Evolutionary conservation across 164 flowering plant genomes (phyloP), one percentile per base, ranked within the genome.

Genomic region (Liriodendron chinense): DNA sequence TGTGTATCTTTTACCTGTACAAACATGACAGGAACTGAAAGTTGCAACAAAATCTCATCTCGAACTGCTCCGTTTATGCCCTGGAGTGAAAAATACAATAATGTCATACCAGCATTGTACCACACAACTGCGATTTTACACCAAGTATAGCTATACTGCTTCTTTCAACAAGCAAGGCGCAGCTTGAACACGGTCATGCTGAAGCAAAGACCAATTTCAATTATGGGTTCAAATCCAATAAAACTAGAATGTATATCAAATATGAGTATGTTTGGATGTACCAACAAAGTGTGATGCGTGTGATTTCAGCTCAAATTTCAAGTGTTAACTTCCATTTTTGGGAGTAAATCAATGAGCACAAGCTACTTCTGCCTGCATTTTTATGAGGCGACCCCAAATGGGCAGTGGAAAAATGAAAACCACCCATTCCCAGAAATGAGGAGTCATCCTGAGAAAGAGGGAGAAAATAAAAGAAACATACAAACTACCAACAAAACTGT

Each of bases 21-120:
- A 86, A 94, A 91, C 84, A 94, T 83, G 8, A 81, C 77, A 47
- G 97, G 98, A 75, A 83, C 84, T 25, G 76, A 70, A 76, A 91
- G 87, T 72, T 89, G 85, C 79, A 91, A 68, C 34, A 94, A 78
- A 14, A 83, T 86, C 77, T 90, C 91, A 78, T 90, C 94, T 76
- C 96, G 78, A 43, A 86, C 65, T 25, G 86, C 88, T 73, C 92
- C 96, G 74, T 87, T 88, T 74, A 78, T 84, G 47, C 92, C 96
- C 98, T 94, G 86, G 63, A 76, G 49, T 10, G 20, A 50, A 48
- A 69, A 7, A 50, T 43, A 8, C 20, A 8, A n/a, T 34, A 10
- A 69, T 47, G 57, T n/a, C 18, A 68, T 12, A 14, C 9, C 0
- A 12, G 68, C 26, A 65, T 65, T 12, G 24, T 3, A 13, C 26